phyloP scores from a whole-genome alignment of 2,329 filamentous ascomycete species.

The Acarospora socialis region DNA sequence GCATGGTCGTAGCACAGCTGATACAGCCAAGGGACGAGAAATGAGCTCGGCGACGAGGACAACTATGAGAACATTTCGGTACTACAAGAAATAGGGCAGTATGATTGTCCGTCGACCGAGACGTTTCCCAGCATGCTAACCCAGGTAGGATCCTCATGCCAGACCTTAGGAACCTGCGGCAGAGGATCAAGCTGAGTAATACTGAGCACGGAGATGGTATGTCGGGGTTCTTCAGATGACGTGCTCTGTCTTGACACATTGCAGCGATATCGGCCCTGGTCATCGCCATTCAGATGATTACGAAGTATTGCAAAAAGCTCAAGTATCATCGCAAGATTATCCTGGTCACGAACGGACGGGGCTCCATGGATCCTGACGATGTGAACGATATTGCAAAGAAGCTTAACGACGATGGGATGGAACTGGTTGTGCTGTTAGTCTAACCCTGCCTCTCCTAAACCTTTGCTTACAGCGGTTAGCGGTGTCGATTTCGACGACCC shows the following conservation, averaged over 20 bases:
- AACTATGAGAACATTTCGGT: constrained; percentile 73
- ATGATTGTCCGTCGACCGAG: constrained; percentile 23
- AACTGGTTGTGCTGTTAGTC: constrained; percentile 58
- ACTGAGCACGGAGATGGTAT: constrained; percentile 59
- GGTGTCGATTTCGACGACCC: constrained; percentile 88
- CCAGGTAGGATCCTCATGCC: constrained; percentile 45
- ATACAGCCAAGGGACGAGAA: constrained; percentile 41
- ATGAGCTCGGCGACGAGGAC: constrained; percentile 50
- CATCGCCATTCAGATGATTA: constrained; percentile 76
- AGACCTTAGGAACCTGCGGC: constrained; percentile 50
- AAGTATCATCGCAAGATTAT: constrained; percentile 72
- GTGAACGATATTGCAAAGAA: constrained; percentile 56
- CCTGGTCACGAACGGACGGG: constrained; percentile 69
- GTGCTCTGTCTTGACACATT: constrained; percentile 12
- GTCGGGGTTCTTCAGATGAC: constrained; percentile 7
- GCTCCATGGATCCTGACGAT: constrained; percentile 56
- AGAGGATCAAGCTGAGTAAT: constrained; percentile 50
- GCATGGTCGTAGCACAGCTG: constrained; percentile 1
- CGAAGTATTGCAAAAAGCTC: constrained; percentile 60
- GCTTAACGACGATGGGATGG: constrained; percentile 61
- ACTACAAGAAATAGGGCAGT: constrained; percentile 49
- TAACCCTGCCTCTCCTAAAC: not conserved
- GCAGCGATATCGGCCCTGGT: constrained; percentile 67
- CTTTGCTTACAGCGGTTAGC: constrained; percentile 30
- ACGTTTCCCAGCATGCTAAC: constrained; percentile 2